Evolutionary conservation across 345 rosid genomes (phyloP).

Genomic region (Salix viminalis): DNA sequence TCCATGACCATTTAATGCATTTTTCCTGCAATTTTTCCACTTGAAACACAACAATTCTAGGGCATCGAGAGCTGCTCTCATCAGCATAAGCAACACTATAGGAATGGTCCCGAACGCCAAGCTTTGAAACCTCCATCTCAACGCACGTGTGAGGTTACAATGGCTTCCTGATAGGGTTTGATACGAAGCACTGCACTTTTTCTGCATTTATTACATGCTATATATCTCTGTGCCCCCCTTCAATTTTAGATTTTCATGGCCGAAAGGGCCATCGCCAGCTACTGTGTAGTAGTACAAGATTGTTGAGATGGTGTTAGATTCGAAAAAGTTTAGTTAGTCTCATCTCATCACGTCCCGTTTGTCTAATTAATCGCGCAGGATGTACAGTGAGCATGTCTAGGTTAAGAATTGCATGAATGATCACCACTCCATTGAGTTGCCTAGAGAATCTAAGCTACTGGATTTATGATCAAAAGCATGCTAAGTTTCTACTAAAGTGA

Average conservation of each 20-base stretch:
- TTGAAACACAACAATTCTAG: neutral
- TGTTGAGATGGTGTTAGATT: neutral
- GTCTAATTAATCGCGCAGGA: neutral
- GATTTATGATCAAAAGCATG: neutral
- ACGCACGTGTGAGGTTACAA: neutral
- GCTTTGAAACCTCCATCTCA: neutral
- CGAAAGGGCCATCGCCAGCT: neutral
- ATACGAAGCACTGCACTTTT: neutral
- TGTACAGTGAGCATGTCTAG: neutral
- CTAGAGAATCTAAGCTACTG: neutral
- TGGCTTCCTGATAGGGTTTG: neutral
- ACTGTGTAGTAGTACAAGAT: neutral
- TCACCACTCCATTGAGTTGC: neutral
- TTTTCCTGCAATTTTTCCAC: neutral
- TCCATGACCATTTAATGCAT: neutral
- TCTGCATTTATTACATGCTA: neutral
- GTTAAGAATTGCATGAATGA: neutral
- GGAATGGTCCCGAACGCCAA: neutral
- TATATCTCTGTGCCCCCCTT: neutral
- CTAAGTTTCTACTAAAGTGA: neutral
- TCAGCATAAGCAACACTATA: neutral
- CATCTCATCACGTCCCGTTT: neutral
- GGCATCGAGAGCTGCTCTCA: neutral
- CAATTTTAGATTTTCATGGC: neutral
- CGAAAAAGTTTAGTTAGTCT: neutral